Evolutionary conservation across 108 stramenopile genomes (phyloP).

Genomic region (Cyclotella atomus): DNA sequence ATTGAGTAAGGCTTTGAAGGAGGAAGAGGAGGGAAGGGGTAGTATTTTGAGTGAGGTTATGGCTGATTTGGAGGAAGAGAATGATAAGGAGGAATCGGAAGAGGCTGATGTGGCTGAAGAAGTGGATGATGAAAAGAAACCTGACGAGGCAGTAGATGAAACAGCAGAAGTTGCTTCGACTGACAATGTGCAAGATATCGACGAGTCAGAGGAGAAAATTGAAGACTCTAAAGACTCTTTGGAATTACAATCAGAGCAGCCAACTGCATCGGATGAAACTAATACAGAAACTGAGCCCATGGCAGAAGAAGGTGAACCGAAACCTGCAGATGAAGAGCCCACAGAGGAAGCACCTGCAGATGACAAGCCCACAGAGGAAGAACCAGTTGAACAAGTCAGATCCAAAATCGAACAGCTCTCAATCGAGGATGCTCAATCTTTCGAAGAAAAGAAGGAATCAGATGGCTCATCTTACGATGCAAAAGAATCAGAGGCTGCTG

Average conservation of each 20-base stretch:
- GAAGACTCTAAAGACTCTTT: not conserved
- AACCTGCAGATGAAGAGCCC: not conserved
- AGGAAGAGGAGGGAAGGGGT: slow-evolving; percentile 28
- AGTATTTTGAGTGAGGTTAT: slow-evolving; percentile 7
- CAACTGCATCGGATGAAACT: not conserved
- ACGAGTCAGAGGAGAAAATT: not conserved
- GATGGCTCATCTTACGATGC: not conserved
- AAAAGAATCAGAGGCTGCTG: not conserved
- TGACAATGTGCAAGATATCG: not conserved
- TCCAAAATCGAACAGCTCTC: slow-evolving; percentile 17
- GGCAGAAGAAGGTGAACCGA: not conserved
- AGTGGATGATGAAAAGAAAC: not conserved
- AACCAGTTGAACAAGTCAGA: not conserved
- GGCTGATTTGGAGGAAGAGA: not conserved
- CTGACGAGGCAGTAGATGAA: not conserved
- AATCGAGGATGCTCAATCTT: slow-evolving; percentile 8
- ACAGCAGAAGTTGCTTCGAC: not conserved
- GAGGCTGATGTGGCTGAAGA: not conserved
- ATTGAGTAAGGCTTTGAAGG: slow-evolving; percentile 32
- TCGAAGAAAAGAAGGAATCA: not conserved
- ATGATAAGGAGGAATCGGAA: not conserved
- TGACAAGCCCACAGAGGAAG: not conserved
- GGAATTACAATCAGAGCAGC: not conserved
- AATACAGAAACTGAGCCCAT: not conserved
- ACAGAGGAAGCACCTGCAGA: not conserved